Evolutionary conservation across 257 asterid genomes (phyloP).

Genomic region (Fraxinus quadrangulata): DNA sequence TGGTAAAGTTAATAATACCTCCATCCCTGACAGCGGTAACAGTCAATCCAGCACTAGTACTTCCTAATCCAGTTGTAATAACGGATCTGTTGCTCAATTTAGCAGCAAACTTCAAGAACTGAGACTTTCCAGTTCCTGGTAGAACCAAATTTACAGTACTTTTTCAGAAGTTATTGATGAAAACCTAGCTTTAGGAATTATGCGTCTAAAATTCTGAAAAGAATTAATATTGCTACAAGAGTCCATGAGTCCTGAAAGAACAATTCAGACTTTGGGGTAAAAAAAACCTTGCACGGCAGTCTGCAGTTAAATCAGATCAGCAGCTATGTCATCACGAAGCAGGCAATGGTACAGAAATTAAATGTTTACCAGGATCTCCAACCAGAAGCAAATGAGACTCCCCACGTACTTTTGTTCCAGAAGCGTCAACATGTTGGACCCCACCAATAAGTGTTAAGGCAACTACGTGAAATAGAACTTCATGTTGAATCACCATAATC

Average conservation of each 20-base stretch:
- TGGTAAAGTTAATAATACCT: constrained; percentile 47
- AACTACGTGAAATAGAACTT: constrained; percentile 50
- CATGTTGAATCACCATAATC: constrained; percentile 1
- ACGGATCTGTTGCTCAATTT: constrained; percentile 94
- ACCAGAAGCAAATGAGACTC: constrained; percentile 98
- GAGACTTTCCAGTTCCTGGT: constrained; percentile 96
- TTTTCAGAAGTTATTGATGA: constrained; percentile 1
- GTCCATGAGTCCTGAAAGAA: constrained; percentile 1
- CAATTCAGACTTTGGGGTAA: not conserved
- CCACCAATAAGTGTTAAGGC: constrained; percentile 93
- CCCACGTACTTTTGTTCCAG: constrained; percentile 95
- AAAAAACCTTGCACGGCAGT: not conserved
- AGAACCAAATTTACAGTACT: constrained; percentile 29
- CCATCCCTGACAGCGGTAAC: constrained; percentile 99
- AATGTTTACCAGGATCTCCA: constrained; percentile 92
- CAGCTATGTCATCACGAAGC: constrained; percentile 21
- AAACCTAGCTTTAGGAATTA: constrained; percentile 1
- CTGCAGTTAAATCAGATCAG: constrained; percentile 6
- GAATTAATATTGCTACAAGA: not conserved
- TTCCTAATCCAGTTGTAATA: constrained; percentile 95
- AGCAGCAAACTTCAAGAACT: constrained; percentile 94
- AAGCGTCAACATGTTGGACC: constrained; percentile 92
- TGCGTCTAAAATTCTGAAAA: constrained; percentile 1
- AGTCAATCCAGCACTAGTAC: constrained; percentile 98
- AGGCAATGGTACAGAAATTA: constrained; percentile 4